phyloP scores from a whole-genome alignment of 1,284 basidiomycete species.

The Ceratobasidium theobromae region DNA sequence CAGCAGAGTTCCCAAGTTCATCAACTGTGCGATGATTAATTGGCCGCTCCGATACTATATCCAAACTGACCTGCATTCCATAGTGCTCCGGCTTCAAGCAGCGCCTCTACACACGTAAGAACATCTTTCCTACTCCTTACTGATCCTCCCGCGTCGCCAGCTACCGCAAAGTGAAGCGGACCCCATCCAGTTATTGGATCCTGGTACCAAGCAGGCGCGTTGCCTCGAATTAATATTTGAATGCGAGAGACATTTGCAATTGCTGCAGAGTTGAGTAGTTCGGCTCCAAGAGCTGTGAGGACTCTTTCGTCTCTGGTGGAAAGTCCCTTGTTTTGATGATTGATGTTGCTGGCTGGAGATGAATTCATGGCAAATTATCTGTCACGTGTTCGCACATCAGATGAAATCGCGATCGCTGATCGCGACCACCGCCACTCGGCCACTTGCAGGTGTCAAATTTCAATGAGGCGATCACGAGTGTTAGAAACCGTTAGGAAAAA shows the following conservation, averaged over 20 bases:
- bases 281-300: conserved; percentile 11
- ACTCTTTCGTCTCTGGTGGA: conserved; percentile 6
- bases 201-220: conserved; percentile 89
- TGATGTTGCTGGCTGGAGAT: neutral
- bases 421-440: too few species aligned
- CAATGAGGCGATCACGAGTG: too few species aligned
- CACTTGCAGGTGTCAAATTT: too few species aligned
- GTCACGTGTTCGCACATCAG: too few species aligned
- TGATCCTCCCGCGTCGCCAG: conserved; percentile 59
- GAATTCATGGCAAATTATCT: neutral
- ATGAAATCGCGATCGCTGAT: too few species aligned
- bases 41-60: neutral
- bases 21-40: conserved; percentile 57
- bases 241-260: conserved; percentile 23
- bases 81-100: conserved; percentile 81
- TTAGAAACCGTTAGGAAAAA: too few species aligned
- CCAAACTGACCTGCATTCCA: conserved; percentile 80
- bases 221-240: neutral
- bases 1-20: conserved; percentile 75
- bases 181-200: conserved; percentile 80
- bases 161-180: conserved; percentile 86
- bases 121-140: conserved; percentile 2
- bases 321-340: neutral
- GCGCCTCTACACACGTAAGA: conserved; percentile 49
- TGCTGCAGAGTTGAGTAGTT: neutral